Percentiles rank a stretch among this genome's conserved stretches.
Conservation (phyloP, 2,329 filamentous ascomycete species). For the Blumeria hordei region DNA sequence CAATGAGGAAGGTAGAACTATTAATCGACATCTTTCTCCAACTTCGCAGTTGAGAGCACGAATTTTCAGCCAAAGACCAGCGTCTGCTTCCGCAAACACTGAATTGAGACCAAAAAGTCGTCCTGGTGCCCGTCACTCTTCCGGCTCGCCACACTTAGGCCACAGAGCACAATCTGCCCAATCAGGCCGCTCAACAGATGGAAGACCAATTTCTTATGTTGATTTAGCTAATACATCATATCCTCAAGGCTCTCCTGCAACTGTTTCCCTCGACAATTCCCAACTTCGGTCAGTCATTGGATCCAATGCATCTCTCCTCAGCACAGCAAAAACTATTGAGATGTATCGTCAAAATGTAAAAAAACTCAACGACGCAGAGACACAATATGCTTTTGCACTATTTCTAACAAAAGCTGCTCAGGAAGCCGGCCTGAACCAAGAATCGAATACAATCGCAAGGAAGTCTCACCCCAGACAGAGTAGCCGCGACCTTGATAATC, state of each 20-base stretch:
- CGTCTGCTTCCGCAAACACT: conserved; percentile 57
- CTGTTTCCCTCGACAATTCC: conserved; percentile 45
- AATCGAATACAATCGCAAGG: conserved; percentile 15
- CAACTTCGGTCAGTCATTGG: conserved; percentile 58
- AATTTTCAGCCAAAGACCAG: conserved; percentile 36
- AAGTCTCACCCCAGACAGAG: conserved; percentile 20
- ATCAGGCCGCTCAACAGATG: conserved; percentile 12
- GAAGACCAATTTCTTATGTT: conserved; percentile 14
- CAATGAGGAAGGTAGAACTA: conserved; percentile 23
- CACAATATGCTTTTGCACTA: conserved; percentile 90
- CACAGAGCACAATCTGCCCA: conserved; percentile 12
- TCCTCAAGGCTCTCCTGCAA: conserved; percentile 15
- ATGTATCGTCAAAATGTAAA: conserved; percentile 97
- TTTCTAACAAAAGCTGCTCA: conserved; percentile 80
- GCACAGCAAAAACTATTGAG: conserved; percentile 79
- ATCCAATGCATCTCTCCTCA: conserved; percentile 72
- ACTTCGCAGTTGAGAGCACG: conserved; percentile 27
- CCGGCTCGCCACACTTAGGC: conserved; percentile 11
- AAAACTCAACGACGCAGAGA: conserved; percentile 74
- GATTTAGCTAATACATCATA: conserved; percentile 31
- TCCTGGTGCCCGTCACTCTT: conserved; percentile 11
- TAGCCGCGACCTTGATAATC: conserved; percentile 22
- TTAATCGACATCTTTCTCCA: conserved; percentile 39
- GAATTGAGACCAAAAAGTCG: conserved; percentile 42
- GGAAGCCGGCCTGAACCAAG: conserved; percentile 38